Evolutionary conservation across 345 rosid genomes (phyloP), one percentile per base, ranked within the genome.

Genomic region (thale cress (Arabidopsis thaliana)): DNA sequence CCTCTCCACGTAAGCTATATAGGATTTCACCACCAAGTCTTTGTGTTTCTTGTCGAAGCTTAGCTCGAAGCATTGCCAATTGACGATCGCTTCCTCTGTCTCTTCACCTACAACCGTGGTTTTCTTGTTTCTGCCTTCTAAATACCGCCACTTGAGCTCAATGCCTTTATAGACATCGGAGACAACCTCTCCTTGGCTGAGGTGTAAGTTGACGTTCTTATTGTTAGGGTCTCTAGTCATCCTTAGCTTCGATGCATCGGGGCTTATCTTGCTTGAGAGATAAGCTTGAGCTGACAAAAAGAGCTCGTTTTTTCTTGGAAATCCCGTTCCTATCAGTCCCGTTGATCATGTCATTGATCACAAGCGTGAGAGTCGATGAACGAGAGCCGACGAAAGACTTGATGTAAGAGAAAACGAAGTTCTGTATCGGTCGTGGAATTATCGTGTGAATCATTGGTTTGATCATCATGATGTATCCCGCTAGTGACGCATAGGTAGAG

Each of bases 401-500:
- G 44, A 88, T 23, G 20, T 58, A 44, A 4, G 84, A 60, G 67
- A 71, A 3, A 33, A 83, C 71, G 30, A 65, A 82, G 30, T 56
- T 40, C 30, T 82, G 74, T 16, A 86, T 4, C 1, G 77, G 72
- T 4, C 6, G 14, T 36, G 90, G 93, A 6, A 85, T 16, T 16
- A 86, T 36, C 14, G 80, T 83, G 55, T 78, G 67, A 40, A 74
- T 71, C 68, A 80, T 42, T 23, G 85, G 75, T 12, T 83, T 74
- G 40, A 82, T 42, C 44, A 88, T 71, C 84, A 83, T 79, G 48
- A 81, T 5, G 42, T 75, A 77, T 10, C 85, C 82, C 4, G 86
- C 59, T 60, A 83, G 23, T 67, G 93, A 85, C 59, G 86, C 90
- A 34, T 85, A 86, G 23, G 85, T 63, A 0, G 90, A 36, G 76